Conservation (phyloP, 2,329 filamentous ascomycete species). For the Erysiphe pulchra region DNA sequence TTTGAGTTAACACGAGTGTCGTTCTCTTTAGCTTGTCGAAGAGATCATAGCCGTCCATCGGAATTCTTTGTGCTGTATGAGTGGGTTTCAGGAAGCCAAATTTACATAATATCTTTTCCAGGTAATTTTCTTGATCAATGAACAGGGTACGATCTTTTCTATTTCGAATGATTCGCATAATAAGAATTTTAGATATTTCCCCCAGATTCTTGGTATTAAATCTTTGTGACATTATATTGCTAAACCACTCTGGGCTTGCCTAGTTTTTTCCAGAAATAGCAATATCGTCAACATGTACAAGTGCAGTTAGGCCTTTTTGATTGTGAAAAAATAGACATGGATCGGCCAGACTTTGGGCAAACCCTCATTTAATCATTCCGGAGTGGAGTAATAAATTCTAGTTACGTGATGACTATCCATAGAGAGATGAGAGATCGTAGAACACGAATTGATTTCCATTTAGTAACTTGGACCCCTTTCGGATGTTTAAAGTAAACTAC, state of each 20-base stretch:
- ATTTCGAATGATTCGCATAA: neutral
- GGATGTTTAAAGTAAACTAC: neutral
- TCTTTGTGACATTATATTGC: neutral
- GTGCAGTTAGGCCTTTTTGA: neutral
- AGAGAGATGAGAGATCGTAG: neutral
- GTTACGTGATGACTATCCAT: neutral
- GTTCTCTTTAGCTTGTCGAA: no score
- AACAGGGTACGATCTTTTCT: neutral
- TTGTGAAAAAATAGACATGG: neutral
- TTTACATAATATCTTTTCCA: neutral
- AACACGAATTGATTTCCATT: neutral
- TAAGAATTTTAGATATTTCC: neutral
- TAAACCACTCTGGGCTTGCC: neutral
- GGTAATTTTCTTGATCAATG: neutral
- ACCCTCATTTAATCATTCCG: neutral
- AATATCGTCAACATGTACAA: neutral
- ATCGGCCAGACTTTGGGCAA: neutral
- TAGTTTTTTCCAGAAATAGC: neutral
- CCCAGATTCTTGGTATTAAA: neutral
- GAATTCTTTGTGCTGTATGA: no score
- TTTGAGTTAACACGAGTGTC: no score
- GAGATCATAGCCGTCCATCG: no score
- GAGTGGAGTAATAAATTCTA: neutral
- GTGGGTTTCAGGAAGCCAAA: no score
- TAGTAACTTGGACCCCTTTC: neutral